These are phyloP conservation scores for Coniochaeta sp. DNA, from an alignment of 2,329 filamentous ascomycete genomes.

Conservation along the genomic window DNA sequence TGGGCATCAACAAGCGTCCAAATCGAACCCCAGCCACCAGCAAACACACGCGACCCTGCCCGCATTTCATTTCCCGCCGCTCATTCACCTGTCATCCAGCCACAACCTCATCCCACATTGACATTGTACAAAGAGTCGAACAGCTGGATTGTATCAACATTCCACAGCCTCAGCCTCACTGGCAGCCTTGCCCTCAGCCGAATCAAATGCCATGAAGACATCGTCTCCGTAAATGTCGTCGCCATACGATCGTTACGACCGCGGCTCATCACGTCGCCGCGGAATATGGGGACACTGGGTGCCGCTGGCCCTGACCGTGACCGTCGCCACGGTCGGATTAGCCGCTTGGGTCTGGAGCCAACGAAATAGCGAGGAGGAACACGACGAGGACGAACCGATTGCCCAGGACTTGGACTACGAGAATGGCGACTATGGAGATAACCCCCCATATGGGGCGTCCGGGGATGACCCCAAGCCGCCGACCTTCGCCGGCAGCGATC, in stretches of 20 bases:
- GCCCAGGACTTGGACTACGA: constrained; percentile 44
- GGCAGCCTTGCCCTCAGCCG: neutral
- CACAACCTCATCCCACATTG: neutral
- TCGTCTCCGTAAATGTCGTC: constrained; percentile 45
- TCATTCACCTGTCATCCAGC: neutral
- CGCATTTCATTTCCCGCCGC: neutral
- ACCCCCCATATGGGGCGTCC: constrained; percentile 39
- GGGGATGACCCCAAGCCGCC: constrained; percentile 25
- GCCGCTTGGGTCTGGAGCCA: constrained; percentile 95
- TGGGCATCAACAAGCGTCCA: neutral
- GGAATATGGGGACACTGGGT: constrained; percentile 78
- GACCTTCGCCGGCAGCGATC: constrained; percentile 27
- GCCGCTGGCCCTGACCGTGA: constrained; percentile 78
- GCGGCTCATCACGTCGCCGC: constrained; percentile 51
- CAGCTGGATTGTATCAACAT: neutral
- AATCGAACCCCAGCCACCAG: neutral
- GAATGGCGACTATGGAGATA: constrained; percentile 39
- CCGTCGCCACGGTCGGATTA: constrained; percentile 77
- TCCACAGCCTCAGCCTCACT: neutral
- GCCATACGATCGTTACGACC: constrained; percentile 54
- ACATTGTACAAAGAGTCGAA: neutral
- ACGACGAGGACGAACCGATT: constrained; percentile 48
- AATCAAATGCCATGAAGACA: constrained; percentile 27
- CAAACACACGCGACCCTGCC: neutral
- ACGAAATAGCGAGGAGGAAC: constrained; percentile 66